Evolutionary conservation across 495 filamentous ascomycete species (phyloP).

Genomic region (Penicillium manginii): DNA sequence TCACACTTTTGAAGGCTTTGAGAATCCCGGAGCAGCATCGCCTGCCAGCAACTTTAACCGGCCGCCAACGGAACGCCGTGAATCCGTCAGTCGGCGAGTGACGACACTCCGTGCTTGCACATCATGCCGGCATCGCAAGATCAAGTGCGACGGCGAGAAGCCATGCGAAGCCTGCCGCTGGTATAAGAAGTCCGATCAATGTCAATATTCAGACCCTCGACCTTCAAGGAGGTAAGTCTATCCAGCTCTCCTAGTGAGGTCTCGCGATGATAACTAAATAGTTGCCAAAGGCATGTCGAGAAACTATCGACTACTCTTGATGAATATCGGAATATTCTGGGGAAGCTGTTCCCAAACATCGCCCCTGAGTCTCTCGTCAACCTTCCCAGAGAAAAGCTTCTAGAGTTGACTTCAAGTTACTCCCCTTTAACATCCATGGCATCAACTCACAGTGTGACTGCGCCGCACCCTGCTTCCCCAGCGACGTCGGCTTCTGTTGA

Average conservation of each 20-base stretch:
- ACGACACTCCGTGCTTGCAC: slow-evolving; percentile 50
- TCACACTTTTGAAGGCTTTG: slow-evolving; percentile 48
- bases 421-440: slow-evolving; percentile 13
- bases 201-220: slow-evolving; percentile 47
- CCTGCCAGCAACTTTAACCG: slow-evolving; percentile 31
- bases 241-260: too few relatives aligned
- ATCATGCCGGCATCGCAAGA: slow-evolving; percentile 52
- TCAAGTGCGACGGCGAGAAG: slow-evolving; percentile 52
- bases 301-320: slow-evolving; percentile 46
- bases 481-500: slow-evolving; percentile 43
- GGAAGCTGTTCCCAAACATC: slow-evolving; percentile 42
- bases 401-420: slow-evolving; percentile 41
- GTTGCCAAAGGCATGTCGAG: slow-evolving; percentile 40
- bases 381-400: slow-evolving; percentile 52
- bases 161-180: slow-evolving; percentile 52
- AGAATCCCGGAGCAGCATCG: slow-evolving; percentile 36
- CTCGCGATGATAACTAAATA: background rate
- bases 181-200: slow-evolving; percentile 51
- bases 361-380: slow-evolving; percentile 44
- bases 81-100: slow-evolving; percentile 42
- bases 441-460: background rate
- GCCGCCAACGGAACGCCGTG: slow-evolving; percentile 36
- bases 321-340: slow-evolving; percentile 42
- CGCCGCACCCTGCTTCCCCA: slow-evolving; percentile 43
- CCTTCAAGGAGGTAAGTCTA: slow-evolving; percentile 41